Evolutionary conservation across 2,329 filamentous ascomycete species (phyloP), one percentile per base, ranked within the genome.

Genomic region (Calonectria multiphialidica): DNA sequence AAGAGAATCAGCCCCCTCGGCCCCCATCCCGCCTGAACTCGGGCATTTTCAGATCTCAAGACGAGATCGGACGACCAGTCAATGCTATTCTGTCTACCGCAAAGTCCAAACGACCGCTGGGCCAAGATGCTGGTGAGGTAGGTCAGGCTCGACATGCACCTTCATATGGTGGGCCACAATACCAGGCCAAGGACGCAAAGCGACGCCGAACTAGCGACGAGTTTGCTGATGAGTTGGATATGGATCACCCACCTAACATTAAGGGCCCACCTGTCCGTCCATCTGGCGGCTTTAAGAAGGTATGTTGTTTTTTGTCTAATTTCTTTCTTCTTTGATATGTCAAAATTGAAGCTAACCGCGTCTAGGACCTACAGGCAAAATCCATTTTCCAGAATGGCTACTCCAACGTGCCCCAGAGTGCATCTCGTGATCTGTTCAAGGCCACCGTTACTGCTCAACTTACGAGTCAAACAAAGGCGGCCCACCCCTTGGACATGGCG

Each of bases 211-310:
- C 93, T 65, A 92, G 93, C 49, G 93, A 96, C 64, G 90, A 92
- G 70, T 89, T 91, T 73, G 92, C 94, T 74, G 90, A 93, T 68
- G 91, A 92, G 67, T 84, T 88, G 50, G 88, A 90, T 57, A 87
- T 88, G 79, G 88, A 91, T 69, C 88, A 90, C 47, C 88, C 91
- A 55, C 85, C 84, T 30, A 88, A 86, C 70, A 88, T 96, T 78
- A 97, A 96, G 86, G 94, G 93, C 16, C 94, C 95, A 65, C 95
- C 95, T 7, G 95, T 97, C 76, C 92, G 96, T 71, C 95, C 95
- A 73, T 97, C 95, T 2, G 92, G 89, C 61, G 88, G 86, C 42
- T 86, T 88, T 78, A 91, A 90, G 83, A 96, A 95, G 90, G 92
- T 94, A 85, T 84, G 87, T 68, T 23, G 63, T 44, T 21, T 37